Conservation (phyloP, 306 rosid genomes). For the Hippophae tibetana region DNA sequence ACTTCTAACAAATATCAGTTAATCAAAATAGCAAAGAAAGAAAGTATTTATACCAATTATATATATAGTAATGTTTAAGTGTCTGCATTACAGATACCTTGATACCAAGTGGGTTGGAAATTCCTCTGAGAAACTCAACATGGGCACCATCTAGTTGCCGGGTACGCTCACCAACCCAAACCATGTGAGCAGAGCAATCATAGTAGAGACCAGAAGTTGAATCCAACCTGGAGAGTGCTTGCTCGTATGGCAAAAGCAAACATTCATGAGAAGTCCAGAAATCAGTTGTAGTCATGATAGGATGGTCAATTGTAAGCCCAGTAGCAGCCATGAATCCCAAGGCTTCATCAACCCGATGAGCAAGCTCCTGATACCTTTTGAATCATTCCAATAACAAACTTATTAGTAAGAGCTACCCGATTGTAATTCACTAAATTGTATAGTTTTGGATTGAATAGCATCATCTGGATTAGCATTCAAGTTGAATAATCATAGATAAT, state of each 20-base stretch:
- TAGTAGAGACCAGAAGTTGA: constrained; percentile 63
- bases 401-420: too few relatives aligned
- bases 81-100: constrained; percentile 28
- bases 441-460: too few relatives aligned
- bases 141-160: constrained; percentile 76
- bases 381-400: constrained; percentile 14
- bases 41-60: too few relatives aligned
- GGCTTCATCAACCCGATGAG: constrained; percentile 61
- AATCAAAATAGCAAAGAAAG: too few relatives aligned
- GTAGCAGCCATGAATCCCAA: constrained; percentile 74
- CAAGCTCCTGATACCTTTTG: constrained; percentile 55
- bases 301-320: constrained; percentile 61
- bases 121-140: constrained; percentile 62
- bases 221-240: constrained; percentile 56
- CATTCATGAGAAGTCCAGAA: constrained; percentile 89
- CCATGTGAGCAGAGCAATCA: constrained; percentile 79
- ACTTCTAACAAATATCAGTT: too few relatives aligned
- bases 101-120: constrained; percentile 67
- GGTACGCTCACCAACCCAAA: constrained; percentile 79
- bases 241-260: constrained; percentile 63
- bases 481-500: too few relatives aligned
- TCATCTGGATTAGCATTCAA: too few relatives aligned
- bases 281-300: constrained; percentile 56
- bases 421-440: too few relatives aligned
- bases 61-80: too few relatives aligned